Evolutionary conservation across 2,329 filamentous ascomycete species (phyloP).

Genomic region (Ambrosiella cleistominuta): DNA sequence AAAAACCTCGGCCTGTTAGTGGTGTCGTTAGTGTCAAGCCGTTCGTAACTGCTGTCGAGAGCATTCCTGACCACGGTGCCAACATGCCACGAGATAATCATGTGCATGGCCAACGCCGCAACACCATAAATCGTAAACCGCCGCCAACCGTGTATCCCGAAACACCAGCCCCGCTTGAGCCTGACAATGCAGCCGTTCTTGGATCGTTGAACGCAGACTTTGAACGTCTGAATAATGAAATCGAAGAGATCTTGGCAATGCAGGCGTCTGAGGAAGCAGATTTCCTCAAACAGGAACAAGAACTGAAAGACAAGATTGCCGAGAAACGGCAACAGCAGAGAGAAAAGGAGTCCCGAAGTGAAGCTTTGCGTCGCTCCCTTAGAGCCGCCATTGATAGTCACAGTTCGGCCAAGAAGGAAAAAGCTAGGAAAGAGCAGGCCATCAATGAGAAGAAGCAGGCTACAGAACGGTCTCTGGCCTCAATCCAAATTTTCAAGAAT

Average conservation of each 20-base stretch:
- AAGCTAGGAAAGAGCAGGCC: slow-evolving; percentile 56
- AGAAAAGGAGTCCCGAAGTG: slow-evolving; percentile 80
- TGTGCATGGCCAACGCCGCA: slow-evolving; percentile 22
- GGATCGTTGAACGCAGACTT: slow-evolving; percentile 68
- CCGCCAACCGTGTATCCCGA: slow-evolving; percentile 51
- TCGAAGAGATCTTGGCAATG: slow-evolving; percentile 57
- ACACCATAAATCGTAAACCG: slow-evolving; percentile 48
- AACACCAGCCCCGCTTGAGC: slow-evolving; percentile 28
- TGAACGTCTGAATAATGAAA: slow-evolving; percentile 64
- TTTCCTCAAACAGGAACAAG: slow-evolving; percentile 44
- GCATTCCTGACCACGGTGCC: slow-evolving; percentile 23
- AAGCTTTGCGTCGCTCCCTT: slow-evolving; percentile 66
- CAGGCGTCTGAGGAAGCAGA: slow-evolving; percentile 57
- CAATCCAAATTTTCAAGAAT: slow-evolving; percentile 49
- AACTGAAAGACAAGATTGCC: slow-evolving; percentile 62
- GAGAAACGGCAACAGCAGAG: slow-evolving; percentile 60
- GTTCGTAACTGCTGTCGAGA: slow-evolving; percentile 41
- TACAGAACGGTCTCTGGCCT: slow-evolving; percentile 50
- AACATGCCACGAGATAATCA: slow-evolving; percentile 1
- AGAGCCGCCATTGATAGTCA: slow-evolving; percentile 67
- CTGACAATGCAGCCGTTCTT: slow-evolving; percentile 39
- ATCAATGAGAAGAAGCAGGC: slow-evolving; percentile 53
- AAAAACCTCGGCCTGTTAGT: slow-evolving; percentile 22
- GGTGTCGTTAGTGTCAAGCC: slow-evolving; percentile 29
- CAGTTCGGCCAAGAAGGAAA: slow-evolving; percentile 61